Evolutionary conservation across 345 rosid species (phyloP).

Genomic region (Microcos paniculata): DNA sequence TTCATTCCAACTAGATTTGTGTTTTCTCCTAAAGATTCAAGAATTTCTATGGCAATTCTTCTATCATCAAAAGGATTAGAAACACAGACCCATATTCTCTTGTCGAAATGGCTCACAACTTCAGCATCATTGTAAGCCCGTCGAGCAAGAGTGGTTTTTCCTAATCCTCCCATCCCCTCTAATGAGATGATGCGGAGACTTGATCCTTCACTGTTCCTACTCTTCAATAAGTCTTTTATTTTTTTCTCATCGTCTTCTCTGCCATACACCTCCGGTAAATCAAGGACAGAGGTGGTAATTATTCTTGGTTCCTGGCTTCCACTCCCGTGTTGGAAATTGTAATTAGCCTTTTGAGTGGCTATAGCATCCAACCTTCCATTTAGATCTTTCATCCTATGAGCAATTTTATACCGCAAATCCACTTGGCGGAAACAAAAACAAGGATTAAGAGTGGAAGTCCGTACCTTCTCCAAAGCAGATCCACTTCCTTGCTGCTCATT

Average conservation of each 20-base stretch:
- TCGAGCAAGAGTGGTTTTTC: background rate
- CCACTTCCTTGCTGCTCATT: background rate
- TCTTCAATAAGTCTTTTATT: background rate
- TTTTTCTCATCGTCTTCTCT: background rate
- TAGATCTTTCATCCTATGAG: background rate
- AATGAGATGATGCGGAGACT: background rate
- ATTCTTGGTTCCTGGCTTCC: background rate
- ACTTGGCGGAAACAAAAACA: background rate
- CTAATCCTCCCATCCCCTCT: background rate
- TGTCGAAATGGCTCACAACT: background rate
- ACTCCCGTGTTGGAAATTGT: background rate
- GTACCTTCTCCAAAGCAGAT: too few species aligned
- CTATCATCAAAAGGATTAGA: constrained; percentile 2
- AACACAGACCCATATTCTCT: constrained; percentile 11
- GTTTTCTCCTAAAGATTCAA: background rate
- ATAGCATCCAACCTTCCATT: background rate
- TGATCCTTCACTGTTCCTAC: background rate
- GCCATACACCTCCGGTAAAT: background rate
- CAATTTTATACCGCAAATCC: background rate
- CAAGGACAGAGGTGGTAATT: background rate
- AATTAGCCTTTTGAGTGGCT: background rate
- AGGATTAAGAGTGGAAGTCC: background rate
- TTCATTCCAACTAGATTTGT: background rate
- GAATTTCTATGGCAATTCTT: constrained; percentile 15
- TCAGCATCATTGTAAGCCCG: background rate